Evolutionary conservation across 2,329 filamentous ascomycete genomes (phyloP), one percentile per base, ranked within the genome.

Genomic region (Ophiostoma australiae): DNA sequence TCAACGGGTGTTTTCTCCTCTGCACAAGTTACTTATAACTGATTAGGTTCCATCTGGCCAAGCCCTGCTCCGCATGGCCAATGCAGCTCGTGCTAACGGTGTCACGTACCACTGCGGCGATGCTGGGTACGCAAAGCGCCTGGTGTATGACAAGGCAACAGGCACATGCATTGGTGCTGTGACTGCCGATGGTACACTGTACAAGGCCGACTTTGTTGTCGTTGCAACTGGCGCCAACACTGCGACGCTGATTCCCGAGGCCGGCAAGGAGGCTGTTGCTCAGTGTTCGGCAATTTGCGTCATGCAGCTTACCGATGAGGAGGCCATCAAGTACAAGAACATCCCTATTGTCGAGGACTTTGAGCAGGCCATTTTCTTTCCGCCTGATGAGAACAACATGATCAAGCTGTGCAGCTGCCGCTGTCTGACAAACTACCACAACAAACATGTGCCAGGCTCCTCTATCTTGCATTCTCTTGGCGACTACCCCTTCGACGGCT

Each of bases 241-340:
- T 15, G 81, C 85, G 27, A 83, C 82, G 73, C 75, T 89, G 41
- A 80, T 89, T 66, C 84, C 86, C 72, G 78, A 84, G 8, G 81
- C 91, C 0, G 83, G 85, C 58, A 88, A 87, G 41, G 84, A 89
- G 66, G 86, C 86, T 55, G 83, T 85, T 69, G 86, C 89, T 1
- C 89, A 88, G 0, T 89, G 87, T 1, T 90, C 91, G 73, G 83
- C 84, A 0, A 79, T 91, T 69, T 86, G 84, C 15, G 91, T 90
- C 77, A 82, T 91, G 74, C 81, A 84, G 73, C 83, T 92, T 72
- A 72, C 71, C 4, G 77, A 83, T 20, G 81, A 83, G 1, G 89
- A 91, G 78, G 82, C 89, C 78, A 78, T 79, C 5, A 80, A 79
- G 27, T 81, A 91, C 52, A 81, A 79, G 69, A 76, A 83, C 48